Evolutionary conservation across 169 alveolate species (phyloP).

Genomic region (Perkinsus olseni): DNA sequence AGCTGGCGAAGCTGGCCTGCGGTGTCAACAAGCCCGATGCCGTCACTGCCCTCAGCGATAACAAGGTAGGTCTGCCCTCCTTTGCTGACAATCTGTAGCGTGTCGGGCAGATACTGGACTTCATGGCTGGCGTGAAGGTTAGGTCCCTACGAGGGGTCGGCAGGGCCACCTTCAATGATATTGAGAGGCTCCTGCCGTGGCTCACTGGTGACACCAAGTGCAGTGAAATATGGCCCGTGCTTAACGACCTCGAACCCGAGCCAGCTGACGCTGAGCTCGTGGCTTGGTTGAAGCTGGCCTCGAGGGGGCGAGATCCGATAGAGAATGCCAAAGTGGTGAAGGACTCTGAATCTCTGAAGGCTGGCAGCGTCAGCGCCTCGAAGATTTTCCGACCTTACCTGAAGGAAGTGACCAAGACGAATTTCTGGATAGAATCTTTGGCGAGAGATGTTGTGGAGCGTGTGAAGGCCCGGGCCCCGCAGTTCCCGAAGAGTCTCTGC

Average conservation of each 20-base stretch:
- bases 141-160: not conserved
- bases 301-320: not conserved
- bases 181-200: not conserved
- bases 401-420: not conserved
- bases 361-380: not conserved
- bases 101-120: not conserved
- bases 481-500: not conserved
- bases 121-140: not conserved
- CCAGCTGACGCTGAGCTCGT: not conserved
- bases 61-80: not conserved
- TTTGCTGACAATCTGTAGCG: not conserved
- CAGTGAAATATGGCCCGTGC: not conserved
- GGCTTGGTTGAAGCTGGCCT: not conserved
- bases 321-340: not conserved
- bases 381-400: not conserved
- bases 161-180: not conserved
- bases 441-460: not conserved
- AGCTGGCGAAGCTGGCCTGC: not conserved
- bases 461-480: not conserved
- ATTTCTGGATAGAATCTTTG: not conserved
- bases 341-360: not conserved
- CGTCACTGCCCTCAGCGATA: not conserved
- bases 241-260: not conserved
- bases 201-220: not conserved
- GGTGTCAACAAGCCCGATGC: not conserved